Base-by-base conservation (phyloP, 768 basidiomycete genomes). In the Tylopilus vinaceipallidus region DNA sequence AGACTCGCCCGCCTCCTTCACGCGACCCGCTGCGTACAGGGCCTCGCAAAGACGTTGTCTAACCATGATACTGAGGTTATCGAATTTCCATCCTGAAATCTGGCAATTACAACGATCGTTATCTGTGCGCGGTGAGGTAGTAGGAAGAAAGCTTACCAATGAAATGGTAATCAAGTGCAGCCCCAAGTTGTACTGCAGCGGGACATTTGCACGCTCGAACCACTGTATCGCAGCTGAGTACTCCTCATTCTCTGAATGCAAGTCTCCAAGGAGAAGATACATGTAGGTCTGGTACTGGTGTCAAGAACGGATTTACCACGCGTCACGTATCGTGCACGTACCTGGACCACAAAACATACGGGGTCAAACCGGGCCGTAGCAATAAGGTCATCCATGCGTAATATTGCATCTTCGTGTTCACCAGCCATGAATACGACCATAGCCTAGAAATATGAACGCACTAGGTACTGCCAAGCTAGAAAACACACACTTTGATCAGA, bases 61-160 rank as follows among this genome's bases (percentile, higher is more conserved):
- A 17, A 53, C 38, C 3, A 4, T 34, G 11, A 43, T 17, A 4
- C 6, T 10, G 12, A 53, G 46, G n/a, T 38, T 7, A 20, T 53
- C 33, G 14, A 53, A 53, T 1, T 45, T 16, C 52, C 52, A 53
- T 12, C 47, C 47, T 3, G 43, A 36, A 19, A 50, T 34, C 52
- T 54, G 33, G 23, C 2, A 26, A 16, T 29, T n/a, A 19, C 3
- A 24, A 6, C 11, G 17, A 30, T 8, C 0, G 5, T 29, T 34
- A 11, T 34, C 20, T 3, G 29, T 19, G 22, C 5, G 4, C 3
- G 3, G 2, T 2, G 8, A 23, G 2, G 26, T 14, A 19, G 13
- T 5, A 3, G 11, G 8, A 4, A 12, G 5, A 10, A 30, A 26
- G n/a, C 26, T 33, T 49, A 51, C 56, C 33, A 57, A 23, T 3